A percentile compares a stretch with the other conserved stretches of the same genome.
phyloP scores from a whole-genome alignment of 2,329 filamentous ascomycete genomes.

The Beauveria varroae region DNA sequence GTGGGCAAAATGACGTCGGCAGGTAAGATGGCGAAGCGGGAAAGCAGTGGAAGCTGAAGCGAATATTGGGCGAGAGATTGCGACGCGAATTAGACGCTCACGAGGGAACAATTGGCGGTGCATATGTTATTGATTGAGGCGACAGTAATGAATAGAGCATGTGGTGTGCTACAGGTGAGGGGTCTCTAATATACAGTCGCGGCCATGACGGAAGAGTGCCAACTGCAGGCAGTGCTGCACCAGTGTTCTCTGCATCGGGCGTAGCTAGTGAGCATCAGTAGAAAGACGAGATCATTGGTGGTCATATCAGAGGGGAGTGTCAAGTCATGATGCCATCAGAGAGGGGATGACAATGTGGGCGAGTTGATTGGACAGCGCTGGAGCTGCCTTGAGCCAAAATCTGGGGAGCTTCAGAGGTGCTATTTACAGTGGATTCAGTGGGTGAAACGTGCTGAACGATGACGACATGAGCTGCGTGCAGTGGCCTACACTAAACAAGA shows the following conservation, averaged over 20 bases:
- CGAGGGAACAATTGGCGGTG: neutral
- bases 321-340: conserved; percentile 6
- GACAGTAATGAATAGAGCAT: neutral
- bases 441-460: neutral
- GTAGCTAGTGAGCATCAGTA: neutral
- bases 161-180: neutral
- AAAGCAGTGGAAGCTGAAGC: neutral
- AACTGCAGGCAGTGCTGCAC: neutral
- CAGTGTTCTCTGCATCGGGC: neutral
- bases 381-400: neutral
- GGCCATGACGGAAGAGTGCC: neutral
- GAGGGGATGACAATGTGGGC: conserved; percentile 4
- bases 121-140: neutral
- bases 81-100: neutral
- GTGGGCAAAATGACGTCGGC: neutral
- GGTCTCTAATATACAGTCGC: neutral
- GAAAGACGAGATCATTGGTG: neutral
- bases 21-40: neutral
- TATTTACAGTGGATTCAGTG: neutral
- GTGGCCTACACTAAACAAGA: neutral
- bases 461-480: neutral
- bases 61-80: neutral
- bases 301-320: neutral
- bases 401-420: neutral
- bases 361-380: conserved; percentile 2